Evolutionary conservation across 2,329 filamentous ascomycete species (phyloP), one percentile per base, ranked within the genome.

Genomic region (Colletotrichum sp.): DNA sequence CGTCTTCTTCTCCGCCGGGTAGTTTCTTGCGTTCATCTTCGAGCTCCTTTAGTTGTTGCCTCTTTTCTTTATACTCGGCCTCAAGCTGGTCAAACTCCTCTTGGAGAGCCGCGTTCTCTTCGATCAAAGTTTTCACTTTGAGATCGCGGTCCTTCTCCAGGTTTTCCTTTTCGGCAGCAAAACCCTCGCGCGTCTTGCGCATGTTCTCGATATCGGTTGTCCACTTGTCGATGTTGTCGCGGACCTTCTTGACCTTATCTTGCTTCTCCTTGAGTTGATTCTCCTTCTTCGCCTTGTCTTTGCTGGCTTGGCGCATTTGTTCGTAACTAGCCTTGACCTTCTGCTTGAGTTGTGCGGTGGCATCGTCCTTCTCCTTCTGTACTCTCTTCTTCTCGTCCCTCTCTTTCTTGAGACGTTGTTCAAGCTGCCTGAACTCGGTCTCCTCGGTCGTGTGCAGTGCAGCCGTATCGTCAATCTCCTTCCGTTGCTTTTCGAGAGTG

Each of bases 281-380:
- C 80, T 98, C 95, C 79, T 94, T 94, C 79, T 96, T 94, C 1
- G 90, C 88, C 78, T 93, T 94, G 74, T 94, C 93, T 76, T 93
- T 94, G 80, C 97, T 93, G 2, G 94, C 93, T 6, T 92, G 90
- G 62, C 95, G 92, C 86, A 97, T 98, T 76, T 94, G 89, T 67
- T 95, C 92, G 82, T 97, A 95, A 8, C 96, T 91, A 59, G 90
- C 91, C 66, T 94, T 93, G 67, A 97, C 92, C 80, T 96, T 93
- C 75, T 93, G 93, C 79, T 94, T 95, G 68, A 98, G 84, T 80
- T 95, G 95, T 58, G 94, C 92, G 63, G 95, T 98, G 65, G 93
- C 94, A 79, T 97, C 95, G 76, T 98, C 96, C 82, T 97, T 98
- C 80, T 98, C 95, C 81, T 94, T 97, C 68, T 97, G 87, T 24